Percentiles rank a stretch among this genome's conserved stretches.
Evolutionary conservation across 345 rosid genomes (phyloP).

Genomic region (Eucalyptus melliodora): DNA sequence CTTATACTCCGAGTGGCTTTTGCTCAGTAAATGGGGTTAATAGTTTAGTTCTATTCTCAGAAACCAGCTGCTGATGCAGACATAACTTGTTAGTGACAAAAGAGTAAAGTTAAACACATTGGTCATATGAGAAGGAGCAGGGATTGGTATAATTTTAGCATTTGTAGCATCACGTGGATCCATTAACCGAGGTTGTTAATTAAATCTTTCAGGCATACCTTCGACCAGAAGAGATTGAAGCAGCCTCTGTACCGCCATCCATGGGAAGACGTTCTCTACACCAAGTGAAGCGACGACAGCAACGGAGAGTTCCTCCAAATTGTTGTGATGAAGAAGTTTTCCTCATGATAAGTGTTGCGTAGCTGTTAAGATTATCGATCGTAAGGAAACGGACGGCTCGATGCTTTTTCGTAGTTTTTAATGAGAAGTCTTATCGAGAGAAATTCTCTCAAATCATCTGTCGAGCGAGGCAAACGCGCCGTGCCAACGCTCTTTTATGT

Average conservation of each 20-base stretch:
- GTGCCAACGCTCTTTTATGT: not conserved
- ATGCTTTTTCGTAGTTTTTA: not conserved
- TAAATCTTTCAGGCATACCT: constrained; percentile 54
- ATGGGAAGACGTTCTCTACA: constrained; percentile 98
- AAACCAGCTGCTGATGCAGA: not conserved
- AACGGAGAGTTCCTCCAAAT: not conserved
- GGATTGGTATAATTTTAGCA: not conserved
- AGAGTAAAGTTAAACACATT: not conserved
- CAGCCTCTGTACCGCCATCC: constrained; percentile 95
- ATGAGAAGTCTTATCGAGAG: not conserved
- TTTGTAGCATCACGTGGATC: not conserved
- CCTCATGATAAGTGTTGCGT: not conserved
- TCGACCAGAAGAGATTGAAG: constrained; percentile 95
- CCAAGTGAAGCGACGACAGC: constrained; percentile 38
- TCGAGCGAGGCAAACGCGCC: not conserved
- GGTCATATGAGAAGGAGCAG: not conserved
- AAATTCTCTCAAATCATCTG: not conserved
- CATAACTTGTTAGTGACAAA: not conserved
- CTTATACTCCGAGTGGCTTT: not conserved
- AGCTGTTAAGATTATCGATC: not conserved
- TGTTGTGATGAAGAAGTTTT: not conserved
- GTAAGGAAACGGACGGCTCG: not conserved
- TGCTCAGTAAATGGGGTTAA: not conserved
- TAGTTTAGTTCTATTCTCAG: not conserved
- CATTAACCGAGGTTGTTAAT: not conserved